These are phyloP conservation scores for Nasturtium officinale DNA, from an alignment of 345 rosid species.

Conservation along the genomic window DNA sequence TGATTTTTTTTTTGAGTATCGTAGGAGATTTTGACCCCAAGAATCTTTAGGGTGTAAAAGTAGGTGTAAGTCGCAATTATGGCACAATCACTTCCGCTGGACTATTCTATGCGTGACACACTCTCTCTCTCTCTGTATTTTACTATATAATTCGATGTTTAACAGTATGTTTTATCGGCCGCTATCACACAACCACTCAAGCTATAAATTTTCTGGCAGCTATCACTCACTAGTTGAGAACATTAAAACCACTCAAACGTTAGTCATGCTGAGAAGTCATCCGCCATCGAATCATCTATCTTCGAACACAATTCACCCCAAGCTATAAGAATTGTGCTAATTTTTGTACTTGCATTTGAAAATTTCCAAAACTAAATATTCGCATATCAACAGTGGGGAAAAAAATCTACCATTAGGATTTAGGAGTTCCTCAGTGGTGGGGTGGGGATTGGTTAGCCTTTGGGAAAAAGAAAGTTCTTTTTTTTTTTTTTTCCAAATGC, in stretches of 20 bases:
- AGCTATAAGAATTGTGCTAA: not conserved
- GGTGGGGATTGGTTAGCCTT: constrained; percentile 33
- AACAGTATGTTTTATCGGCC: not conserved
- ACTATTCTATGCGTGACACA: constrained; percentile 25
- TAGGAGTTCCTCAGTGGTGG: constrained; percentile 37
- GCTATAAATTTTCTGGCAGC: too few species aligned
- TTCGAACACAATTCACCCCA: not conserved
- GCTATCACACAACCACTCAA: constrained; percentile 7
- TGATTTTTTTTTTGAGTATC: not conserved
- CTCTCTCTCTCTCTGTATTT: constrained; percentile 10
- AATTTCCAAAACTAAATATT: not conserved
- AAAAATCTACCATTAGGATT: constrained; percentile 3
- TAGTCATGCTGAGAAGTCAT: constrained; percentile 5
- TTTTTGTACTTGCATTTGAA: not conserved
- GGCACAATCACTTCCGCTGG: constrained; percentile 35
- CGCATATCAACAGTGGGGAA: too few species aligned
- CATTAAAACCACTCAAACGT: too few species aligned
- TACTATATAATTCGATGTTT: constrained; percentile 6
- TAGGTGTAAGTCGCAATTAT: constrained; percentile 31
- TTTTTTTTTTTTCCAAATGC: not conserved
- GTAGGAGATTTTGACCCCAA: constrained; percentile 11
- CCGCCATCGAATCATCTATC: not conserved
- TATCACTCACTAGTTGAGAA: too few species aligned
- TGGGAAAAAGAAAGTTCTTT: not conserved
- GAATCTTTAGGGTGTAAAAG: constrained; percentile 27